Conservation (phyloP, 2,329 filamentous ascomycete genomes). For the Monosporascus ibericus region DNA sequence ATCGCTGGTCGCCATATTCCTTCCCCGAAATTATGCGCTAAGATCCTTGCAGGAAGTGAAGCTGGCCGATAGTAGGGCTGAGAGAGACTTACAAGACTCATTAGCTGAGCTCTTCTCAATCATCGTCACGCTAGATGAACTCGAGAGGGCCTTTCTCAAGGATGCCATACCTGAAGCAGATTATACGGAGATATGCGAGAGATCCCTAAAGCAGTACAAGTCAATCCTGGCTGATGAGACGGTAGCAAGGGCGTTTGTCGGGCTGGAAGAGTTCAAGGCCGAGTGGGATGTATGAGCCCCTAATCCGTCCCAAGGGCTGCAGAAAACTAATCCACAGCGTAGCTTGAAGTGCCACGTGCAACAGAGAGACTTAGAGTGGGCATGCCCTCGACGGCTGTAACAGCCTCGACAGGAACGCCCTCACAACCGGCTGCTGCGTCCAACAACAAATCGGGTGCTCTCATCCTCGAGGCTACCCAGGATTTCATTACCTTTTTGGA, state of each 20-base stretch:
- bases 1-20: slow-evolving; percentile 8
- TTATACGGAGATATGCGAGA: slow-evolving; percentile 93
- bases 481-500: slow-evolving; percentile 99
- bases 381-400: slow-evolving; percentile 76
- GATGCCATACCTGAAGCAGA: slow-evolving; percentile 88
- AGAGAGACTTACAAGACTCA: slow-evolving; percentile 91
- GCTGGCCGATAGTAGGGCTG: slow-evolving; percentile 75
- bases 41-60: slow-evolving; percentile 70
- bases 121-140: slow-evolving; percentile 86
- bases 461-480: slow-evolving; percentile 88
- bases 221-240: slow-evolving; percentile 85
- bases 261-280: slow-evolving; percentile 83
- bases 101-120: slow-evolving; percentile 97
- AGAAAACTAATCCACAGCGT: slow-evolving; percentile 8
- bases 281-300: slow-evolving; percentile 69
- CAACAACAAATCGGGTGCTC: slow-evolving; percentile 47
- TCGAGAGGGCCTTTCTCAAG: slow-evolving; percentile 94
- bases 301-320: slow-evolving; percentile 1
- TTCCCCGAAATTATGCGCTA: not conserved
- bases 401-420: slow-evolving; percentile 40
- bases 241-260: slow-evolving; percentile 81
- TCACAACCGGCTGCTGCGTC: slow-evolving; percentile 36
- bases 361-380: slow-evolving; percentile 89
- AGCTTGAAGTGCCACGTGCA: slow-evolving; percentile 92
- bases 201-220: slow-evolving; percentile 93